A percentile compares a stretch with the other conserved stretches of the same genome.
Conservation (phyloP, 371 early-diverging fungal species). For the Mucor racemosus region DNA sequence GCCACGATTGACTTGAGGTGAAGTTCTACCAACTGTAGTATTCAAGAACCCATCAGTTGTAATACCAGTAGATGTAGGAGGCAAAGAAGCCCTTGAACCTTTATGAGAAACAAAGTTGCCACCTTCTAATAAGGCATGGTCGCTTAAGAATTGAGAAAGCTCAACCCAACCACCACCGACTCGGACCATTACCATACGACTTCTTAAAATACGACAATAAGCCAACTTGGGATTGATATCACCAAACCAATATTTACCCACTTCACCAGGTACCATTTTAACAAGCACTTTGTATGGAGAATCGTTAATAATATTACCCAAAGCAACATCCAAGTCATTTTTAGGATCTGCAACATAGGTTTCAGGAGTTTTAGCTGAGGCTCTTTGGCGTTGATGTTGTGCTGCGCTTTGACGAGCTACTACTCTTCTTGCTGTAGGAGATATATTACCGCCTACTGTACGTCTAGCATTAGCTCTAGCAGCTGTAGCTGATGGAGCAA, state of each 20-base stretch:
- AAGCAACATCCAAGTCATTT: constrained; percentile 73
- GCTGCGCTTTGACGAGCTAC: constrained; percentile 19
- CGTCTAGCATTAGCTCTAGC: constrained; percentile 16
- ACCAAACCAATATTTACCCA: constrained; percentile 78
- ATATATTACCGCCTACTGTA: constrained; percentile 14
- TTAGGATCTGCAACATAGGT: constrained; percentile 70
- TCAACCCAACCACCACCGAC: constrained; percentile 85
- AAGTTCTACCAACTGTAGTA: constrained; percentile 21
- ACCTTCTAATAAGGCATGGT: constrained; percentile 48
- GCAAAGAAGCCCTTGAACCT: constrained; percentile 16
- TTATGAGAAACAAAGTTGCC: constrained; percentile 31
- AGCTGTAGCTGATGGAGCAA: constrained; percentile 18
- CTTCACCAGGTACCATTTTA: constrained; percentile 63
- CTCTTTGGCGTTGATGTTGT: constrained; percentile 16
- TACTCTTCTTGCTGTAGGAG: constrained; percentile 25
- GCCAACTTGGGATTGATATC: constrained; percentile 71
- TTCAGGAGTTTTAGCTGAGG: constrained; percentile 23
- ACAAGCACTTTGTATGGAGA: constrained; percentile 49
- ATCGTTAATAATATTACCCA: constrained; percentile 73
- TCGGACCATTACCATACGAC: constrained; percentile 79
- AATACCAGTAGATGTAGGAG: constrained; percentile 7
- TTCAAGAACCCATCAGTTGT: constrained; percentile 34
- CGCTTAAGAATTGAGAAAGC: constrained; percentile 60
- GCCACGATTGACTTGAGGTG: constrained; percentile 11
- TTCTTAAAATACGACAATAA: constrained; percentile 73